Evolutionary conservation across 441 rosid genomes (phyloP).

Genomic region (Euphorbia schlechtendalii): DNA sequence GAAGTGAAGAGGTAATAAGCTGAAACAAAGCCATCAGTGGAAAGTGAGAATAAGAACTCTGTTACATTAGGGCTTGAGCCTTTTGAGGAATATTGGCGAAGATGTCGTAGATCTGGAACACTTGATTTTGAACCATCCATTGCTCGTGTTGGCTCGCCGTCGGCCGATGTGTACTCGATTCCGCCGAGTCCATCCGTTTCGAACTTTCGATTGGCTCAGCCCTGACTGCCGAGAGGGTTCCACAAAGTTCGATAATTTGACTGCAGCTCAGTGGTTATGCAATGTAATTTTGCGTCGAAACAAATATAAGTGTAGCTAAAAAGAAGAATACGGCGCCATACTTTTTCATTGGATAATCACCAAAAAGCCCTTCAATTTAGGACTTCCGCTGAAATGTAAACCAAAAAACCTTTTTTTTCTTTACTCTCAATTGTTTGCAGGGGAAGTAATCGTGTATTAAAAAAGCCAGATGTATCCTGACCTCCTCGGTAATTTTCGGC

Average conservation of each 20-base stretch:
- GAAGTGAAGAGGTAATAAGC: background rate
- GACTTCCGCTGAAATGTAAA: no score
- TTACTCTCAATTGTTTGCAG: no score
- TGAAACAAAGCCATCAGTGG: background rate
- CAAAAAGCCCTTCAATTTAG: no score
- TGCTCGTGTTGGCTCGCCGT: slow-evolving; percentile 66
- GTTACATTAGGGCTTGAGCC: slow-evolving; percentile 43
- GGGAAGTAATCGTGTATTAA: no score
- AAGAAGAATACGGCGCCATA: background rate
- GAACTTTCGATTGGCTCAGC: background rate
- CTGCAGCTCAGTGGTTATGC: background rate
- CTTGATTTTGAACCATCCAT: slow-evolving; percentile 47
- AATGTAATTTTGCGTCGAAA: background rate
- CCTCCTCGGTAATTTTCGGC: no score
- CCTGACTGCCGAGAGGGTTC: background rate
- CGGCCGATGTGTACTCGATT: background rate
- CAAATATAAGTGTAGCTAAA: background rate
- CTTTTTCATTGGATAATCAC: no score
- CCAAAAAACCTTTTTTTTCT: no score
- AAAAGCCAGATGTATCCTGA: no score
- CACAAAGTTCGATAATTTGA: background rate
- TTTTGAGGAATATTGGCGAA: slow-evolving; percentile 40
- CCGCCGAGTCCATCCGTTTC: slow-evolving; percentile 6
- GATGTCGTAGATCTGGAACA: slow-evolving; percentile 44
- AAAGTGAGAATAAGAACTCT: background rate